Evolutionary conservation across 2,329 filamentous ascomycete genomes (phyloP), one percentile per base, ranked within the genome.

Genomic region (Ophiostoma ips): DNA sequence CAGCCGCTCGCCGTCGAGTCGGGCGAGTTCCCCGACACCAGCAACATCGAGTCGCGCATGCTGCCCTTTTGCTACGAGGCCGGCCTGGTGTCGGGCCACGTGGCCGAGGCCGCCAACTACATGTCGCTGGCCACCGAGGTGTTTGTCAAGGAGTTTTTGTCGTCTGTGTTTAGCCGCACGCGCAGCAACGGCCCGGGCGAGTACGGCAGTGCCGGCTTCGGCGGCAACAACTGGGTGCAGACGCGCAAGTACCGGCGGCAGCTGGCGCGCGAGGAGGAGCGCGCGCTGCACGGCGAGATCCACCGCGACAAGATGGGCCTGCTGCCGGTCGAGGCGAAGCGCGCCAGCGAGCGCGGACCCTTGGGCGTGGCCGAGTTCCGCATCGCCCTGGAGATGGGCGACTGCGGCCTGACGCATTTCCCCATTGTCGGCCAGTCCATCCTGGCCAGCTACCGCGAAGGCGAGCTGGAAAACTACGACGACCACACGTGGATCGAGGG

Each of bases 271-370:
- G 89, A 95, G 63, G 88, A 95, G 61, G 75, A 83, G 40, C 76
- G 79, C 0, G 80, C 77, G 24, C 74, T 79, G 37, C 73, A 79
- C n/a, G 87, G 88, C 5, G 84, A 89, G 58, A 63, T 94, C 1
- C 70, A 76, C 16, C 75, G 86, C 56, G 85, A 88, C 52, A 82
- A 84, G 53, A 82, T 77, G 45, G 88, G 88, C 1, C 66, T 94
- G 28, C 67, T 95, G 6, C 90, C 89, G 0, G 69, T 88, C 34
- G 88, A 95, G 64, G 78, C 84, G 3, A 87, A 84, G 61, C 82
- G 83, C 49, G 81, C 84, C 15, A 77, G 77, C 50, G 79, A 83
- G 58, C 73, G 87, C 36, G 76, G 80, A 6, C 79, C 85, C 1
- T 66, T 95, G 1, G 81, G 81, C 13, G 83, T 90, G 67, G 79